Evolutionary conservation across 805 yeast genomes (phyloP), one percentile per base, ranked within the genome.

Genomic region (Teunomyces stri): DNA sequence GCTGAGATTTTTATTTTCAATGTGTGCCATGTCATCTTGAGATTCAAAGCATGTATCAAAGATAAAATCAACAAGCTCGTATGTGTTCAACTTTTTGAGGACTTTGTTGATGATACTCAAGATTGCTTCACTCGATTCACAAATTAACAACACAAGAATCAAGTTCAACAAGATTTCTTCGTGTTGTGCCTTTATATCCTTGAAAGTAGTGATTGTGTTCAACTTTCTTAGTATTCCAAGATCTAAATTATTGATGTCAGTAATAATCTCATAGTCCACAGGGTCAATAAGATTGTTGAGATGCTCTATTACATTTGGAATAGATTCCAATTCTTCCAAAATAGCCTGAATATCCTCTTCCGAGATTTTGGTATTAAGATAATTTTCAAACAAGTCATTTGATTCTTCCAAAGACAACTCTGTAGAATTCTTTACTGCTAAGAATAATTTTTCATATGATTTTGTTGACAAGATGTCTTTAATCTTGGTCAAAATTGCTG

Each of bases 101-200:
- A 68, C 54, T 37, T 52, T 43, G 41, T 65, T 62, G 34, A 63
- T 51, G 15, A 65, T 53, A 5, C 48, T 50, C 9, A 66, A 44
- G 12, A 65, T 55, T 13, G 56, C 56, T 2, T 62, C 65, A 51
- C 63, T 63, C 6, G 56, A 57, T 42, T 70, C 75, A 49, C 72
- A 65, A 2, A 66, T 47, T 20, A 70, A 53, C 27, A 72, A 57
- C 40, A 72, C 54, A 2, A 68, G 54, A 9, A 63, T 48, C 43
- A 72, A 55, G 30, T 55, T 57, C n/a, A 64, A 44, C 41, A 72
- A 55, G 12, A 68, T 52, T 4, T 49, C 49, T 43, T 64, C 67
- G 47, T 72, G 76, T 1, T 47, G 46, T 12, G 51, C 47, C 34
- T 57, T 57, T 30, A 72, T 65, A 25, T 55, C 58, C 47, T 64